Evolutionary conservation across 768 basidiomycete genomes (phyloP).

Genomic region (Phylloporus arenicola): DNA sequence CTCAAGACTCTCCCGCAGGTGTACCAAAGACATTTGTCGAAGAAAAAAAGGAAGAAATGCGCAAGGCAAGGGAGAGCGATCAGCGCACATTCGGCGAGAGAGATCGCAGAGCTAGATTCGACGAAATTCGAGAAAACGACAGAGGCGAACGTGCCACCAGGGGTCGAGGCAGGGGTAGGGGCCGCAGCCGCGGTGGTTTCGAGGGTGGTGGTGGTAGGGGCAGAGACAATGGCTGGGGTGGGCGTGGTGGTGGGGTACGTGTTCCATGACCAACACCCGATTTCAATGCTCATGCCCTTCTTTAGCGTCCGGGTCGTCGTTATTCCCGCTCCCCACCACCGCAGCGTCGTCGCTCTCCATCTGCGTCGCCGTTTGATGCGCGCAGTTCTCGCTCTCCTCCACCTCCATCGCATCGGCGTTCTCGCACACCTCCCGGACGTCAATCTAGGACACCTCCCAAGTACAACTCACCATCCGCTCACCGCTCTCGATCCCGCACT

Average conservation of each 20-base stretch:
- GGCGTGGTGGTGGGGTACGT: constrained; percentile 50
- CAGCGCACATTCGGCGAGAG: constrained; percentile 62
- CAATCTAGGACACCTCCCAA: constrained; percentile 26
- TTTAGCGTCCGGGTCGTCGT: constrained; percentile 42
- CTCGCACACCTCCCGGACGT: constrained; percentile 38
- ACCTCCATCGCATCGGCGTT: constrained; percentile 31
- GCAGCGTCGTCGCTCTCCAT: constrained; percentile 42
- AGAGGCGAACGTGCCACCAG: constrained; percentile 42
- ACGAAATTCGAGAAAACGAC: constrained; percentile 64
- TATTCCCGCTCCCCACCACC: constrained; percentile 44
- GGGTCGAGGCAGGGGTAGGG: constrained; percentile 56
- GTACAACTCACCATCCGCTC: constrained; percentile 33
- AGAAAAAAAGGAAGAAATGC: constrained; percentile 88
- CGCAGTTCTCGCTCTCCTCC: constrained; percentile 37
- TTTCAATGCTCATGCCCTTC: constrained; percentile 7
- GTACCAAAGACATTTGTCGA: constrained; percentile 89
- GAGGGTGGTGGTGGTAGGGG: constrained; percentile 48
- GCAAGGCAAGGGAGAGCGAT: constrained; percentile 60
- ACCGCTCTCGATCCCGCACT: constrained; percentile 34
- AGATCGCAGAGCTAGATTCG: constrained; percentile 61
- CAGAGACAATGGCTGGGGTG: constrained; percentile 63
- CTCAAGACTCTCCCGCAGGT: constrained; percentile 82
- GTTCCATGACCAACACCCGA: not conserved
- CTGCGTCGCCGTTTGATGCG: constrained; percentile 32
- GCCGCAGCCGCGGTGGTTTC: constrained; percentile 44